A percentile compares a stretch with the other conserved stretches of the same genome.
These are phyloP conservation scores for Phyllachora maydis DNA, from an alignment of 2,329 filamentous ascomycete species.

Conservation along the genomic window DNA sequence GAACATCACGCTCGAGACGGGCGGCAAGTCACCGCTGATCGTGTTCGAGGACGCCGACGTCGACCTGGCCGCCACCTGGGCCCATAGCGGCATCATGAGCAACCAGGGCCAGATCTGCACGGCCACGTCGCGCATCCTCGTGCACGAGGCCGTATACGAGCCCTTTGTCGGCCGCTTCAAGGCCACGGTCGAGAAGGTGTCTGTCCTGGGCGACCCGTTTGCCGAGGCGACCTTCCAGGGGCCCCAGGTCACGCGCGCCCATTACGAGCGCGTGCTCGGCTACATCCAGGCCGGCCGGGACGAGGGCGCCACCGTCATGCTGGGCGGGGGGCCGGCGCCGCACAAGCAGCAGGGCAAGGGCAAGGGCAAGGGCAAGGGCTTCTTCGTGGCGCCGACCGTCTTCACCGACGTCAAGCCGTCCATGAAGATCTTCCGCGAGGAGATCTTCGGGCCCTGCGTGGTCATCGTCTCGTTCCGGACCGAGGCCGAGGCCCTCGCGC, in stretches of 20 bases:
- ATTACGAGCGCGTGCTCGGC: constrained; percentile 44
- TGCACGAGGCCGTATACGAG: constrained; percentile 35
- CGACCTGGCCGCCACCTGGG: constrained; percentile 37
- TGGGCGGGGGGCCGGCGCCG: constrained; percentile 30
- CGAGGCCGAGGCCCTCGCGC: constrained; percentile 14
- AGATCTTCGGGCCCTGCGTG: constrained; percentile 16
- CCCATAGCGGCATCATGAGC: constrained; percentile 23
- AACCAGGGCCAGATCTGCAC: constrained; percentile 42
- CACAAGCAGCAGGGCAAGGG: too few relatives aligned
- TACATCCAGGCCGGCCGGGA: constrained; percentile 48
- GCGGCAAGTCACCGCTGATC: constrained; percentile 37
- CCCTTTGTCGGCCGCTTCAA: constrained; percentile 43
- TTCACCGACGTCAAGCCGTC: constrained; percentile 13
- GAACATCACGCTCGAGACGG: constrained; percentile 41
- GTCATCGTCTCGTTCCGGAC: constrained; percentile 12
- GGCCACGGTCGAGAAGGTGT: constrained; percentile 30
- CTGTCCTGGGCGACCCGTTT: constrained; percentile 46
- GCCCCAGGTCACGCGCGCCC: constrained; percentile 45
- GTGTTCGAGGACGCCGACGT: constrained; percentile 42
- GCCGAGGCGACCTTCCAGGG: constrained; percentile 47
- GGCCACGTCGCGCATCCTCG: constrained; percentile 36
- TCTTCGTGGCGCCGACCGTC: constrained; percentile 14
- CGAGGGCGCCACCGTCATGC: constrained; percentile 39
- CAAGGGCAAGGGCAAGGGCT: constrained; percentile 19
- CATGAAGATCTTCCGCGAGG: constrained; percentile 15